Percentiles rank a stretch among this genome's conserved stretches.
Evolutionary conservation across 805 yeast genomes (phyloP).

Genomic region (Henningerozyma blattae): DNA sequence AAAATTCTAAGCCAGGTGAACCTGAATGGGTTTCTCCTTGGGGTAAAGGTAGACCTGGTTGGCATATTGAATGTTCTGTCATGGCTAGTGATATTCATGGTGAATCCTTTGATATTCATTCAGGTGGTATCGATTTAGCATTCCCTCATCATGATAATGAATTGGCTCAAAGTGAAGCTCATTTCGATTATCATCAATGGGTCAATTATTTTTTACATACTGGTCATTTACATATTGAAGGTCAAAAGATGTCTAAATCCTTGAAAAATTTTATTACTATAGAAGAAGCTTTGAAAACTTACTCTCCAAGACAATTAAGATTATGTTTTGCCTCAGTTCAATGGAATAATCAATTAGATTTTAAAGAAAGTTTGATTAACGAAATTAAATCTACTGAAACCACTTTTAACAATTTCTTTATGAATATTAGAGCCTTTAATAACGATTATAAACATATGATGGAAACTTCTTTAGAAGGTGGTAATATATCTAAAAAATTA

Average conservation of each 20-base stretch:
- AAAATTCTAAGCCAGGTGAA: slow-evolving; percentile 92
- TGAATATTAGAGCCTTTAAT: slow-evolving; percentile 71
- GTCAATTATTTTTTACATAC: slow-evolving; percentile 92
- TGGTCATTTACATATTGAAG: slow-evolving; percentile 96
- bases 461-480: slow-evolving; percentile 21
- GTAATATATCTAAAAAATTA: slow-evolving; percentile 51
- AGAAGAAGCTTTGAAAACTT: slow-evolving; percentile 69
- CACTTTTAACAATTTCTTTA: slow-evolving; percentile 70
- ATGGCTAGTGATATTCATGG: slow-evolving; percentile 93
- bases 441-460: slow-evolving; percentile 47
- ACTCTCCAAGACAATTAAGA: slow-evolving; percentile 72
- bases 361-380: slow-evolving; percentile 64
- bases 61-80: slow-evolving; percentile 99
- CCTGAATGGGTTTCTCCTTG: slow-evolving; percentile 93
- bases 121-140: slow-evolving; percentile 95
- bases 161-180: slow-evolving; percentile 93
- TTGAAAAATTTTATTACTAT: slow-evolving; percentile 92
- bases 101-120: slow-evolving; percentile 76
- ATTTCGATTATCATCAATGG: slow-evolving; percentile 85
- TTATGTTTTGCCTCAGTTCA: slow-evolving; percentile 81
- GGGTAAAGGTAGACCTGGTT: slow-evolving; percentile 98
- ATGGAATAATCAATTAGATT: slow-evolving; percentile 90
- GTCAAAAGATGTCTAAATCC: slow-evolving; percentile 95
- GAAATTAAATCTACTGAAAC: slow-evolving; percentile 74
- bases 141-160: slow-evolving; percentile 99